A percentile compares a stretch with the other conserved stretches of the same genome.
These are phyloP conservation scores for Podaxis sp. DNA, from an alignment of 768 basidiomycete genomes.

Conservation along the genomic window DNA sequence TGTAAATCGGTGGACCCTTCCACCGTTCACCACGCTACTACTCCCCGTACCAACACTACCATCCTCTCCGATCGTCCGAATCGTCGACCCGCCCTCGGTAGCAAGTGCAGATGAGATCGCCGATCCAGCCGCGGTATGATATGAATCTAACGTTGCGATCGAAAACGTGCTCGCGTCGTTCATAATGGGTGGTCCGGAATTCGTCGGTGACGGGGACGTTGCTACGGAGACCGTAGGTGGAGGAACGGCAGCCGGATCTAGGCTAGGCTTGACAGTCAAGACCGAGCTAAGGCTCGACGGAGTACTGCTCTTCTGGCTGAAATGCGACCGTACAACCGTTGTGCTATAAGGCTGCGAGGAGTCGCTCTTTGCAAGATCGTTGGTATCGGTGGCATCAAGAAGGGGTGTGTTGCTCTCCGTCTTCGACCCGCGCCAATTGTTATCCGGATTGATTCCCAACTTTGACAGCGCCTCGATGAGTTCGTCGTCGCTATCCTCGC, in stretches of 20 bases:
- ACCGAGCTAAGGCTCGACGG: slow-evolving; percentile 68
- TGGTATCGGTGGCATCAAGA: neutral
- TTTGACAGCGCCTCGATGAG: slow-evolving; percentile 59
- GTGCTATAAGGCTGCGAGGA: slow-evolving; percentile 62
- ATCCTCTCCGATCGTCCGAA: slow-evolving; percentile 40
- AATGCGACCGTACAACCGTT: slow-evolving; percentile 58
- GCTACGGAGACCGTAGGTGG: slow-evolving; percentile 34
- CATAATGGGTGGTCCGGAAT: slow-evolving; percentile 26
- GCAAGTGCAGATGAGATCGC: slow-evolving; percentile 57
- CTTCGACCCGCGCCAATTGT: slow-evolving; percentile 44
- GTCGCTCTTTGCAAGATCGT: neutral
- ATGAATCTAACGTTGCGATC: slow-evolving; percentile 58
- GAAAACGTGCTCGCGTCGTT: slow-evolving; percentile 52
- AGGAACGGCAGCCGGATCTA: slow-evolving; percentile 47
- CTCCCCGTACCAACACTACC: neutral
- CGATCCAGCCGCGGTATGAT: slow-evolving; percentile 62
- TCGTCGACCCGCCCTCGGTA: slow-evolving; percentile 70
- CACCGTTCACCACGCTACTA: slow-evolving; percentile 7
- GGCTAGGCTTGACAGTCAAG: slow-evolving; percentile 63
- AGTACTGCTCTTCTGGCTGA: slow-evolving; percentile 32
- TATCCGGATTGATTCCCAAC: slow-evolving; percentile 42
- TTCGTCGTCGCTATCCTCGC: slow-evolving; percentile 70
- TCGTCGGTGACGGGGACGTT: slow-evolving; percentile 17
- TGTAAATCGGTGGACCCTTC: slow-evolving; percentile 81
- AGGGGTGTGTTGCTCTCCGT: slow-evolving; percentile 29